phyloP scores from a whole-genome alignment of 345 rosid species.

The Syzygium aqueum region DNA sequence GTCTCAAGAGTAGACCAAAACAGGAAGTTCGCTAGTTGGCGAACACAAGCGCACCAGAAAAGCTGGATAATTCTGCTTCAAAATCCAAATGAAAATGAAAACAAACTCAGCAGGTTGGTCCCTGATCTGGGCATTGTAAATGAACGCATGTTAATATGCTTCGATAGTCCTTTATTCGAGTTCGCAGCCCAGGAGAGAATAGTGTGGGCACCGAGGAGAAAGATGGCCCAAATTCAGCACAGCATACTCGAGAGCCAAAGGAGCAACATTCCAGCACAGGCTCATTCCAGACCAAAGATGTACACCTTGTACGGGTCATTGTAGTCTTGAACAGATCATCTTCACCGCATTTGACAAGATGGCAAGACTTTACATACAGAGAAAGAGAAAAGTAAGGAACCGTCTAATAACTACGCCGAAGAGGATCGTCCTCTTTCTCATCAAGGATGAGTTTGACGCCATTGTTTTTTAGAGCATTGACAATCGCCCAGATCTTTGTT shows the following conservation, averaged over 20 bases:
- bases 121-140: background rate
- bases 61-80: background rate
- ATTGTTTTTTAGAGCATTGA: constrained; percentile 61
- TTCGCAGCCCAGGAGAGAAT: background rate
- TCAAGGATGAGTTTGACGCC: constrained; percentile 68
- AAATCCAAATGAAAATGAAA: background rate
- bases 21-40: background rate
- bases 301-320: background rate
- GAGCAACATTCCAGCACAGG: background rate
- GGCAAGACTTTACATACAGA: no score
- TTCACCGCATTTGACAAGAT: no score
- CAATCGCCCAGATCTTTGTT: constrained; percentile 38
- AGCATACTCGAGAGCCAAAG: background rate
- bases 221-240: background rate
- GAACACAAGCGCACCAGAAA: background rate
- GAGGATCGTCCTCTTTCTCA: constrained; percentile 18
- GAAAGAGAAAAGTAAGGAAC: background rate
- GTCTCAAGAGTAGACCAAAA: background rate
- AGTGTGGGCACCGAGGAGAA: background rate
- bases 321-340: background rate
- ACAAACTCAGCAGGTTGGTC: background rate
- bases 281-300: background rate
- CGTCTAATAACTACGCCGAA: constrained; percentile 1
- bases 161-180: background rate
- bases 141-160: background rate